phyloP scores from a whole-genome alignment of 2,329 filamentous ascomycete species.

The Corinectria fuckeliana region DNA sequence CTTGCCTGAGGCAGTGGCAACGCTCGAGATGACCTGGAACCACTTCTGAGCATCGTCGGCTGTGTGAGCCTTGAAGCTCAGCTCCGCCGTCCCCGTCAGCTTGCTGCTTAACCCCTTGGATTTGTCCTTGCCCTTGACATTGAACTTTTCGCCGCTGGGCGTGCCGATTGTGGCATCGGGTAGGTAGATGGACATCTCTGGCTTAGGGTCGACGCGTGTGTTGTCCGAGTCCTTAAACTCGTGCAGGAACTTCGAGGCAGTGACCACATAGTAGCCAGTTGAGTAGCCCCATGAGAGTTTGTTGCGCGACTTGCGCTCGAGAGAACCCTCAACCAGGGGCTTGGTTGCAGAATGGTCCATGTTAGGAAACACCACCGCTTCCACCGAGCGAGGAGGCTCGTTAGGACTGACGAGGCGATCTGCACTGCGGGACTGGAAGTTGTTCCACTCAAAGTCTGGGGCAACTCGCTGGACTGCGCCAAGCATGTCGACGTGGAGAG shows the following conservation, averaged over 20 bases:
- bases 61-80: slow-evolving; percentile 87
- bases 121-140: slow-evolving; percentile 92
- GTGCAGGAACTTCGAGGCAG: slow-evolving; percentile 86
- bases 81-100: slow-evolving; percentile 79
- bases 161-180: slow-evolving; percentile 84
- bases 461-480: slow-evolving; percentile 78
- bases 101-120: slow-evolving; percentile 82
- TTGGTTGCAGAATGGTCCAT: slow-evolving; percentile 82
- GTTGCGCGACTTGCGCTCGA: slow-evolving; percentile 91
- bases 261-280: slow-evolving; percentile 88
- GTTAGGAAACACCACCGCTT: slow-evolving; percentile 84
- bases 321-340: slow-evolving; percentile 82
- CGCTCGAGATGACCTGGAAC: slow-evolving; percentile 74
- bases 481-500: slow-evolving; percentile 85
- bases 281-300: slow-evolving; percentile 79
- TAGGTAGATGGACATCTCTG: slow-evolving; percentile 89
- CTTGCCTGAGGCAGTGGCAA: slow-evolving; percentile 58
- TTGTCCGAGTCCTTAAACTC: slow-evolving; percentile 95
- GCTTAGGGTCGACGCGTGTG: slow-evolving; percentile 72
- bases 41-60: slow-evolving; percentile 82
- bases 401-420: slow-evolving; percentile 79
- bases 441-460: slow-evolving; percentile 88
- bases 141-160: slow-evolving; percentile 83
- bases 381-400: slow-evolving; percentile 74
- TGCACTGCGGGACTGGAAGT: slow-evolving; percentile 76